Evolutionary conservation across 805 yeast species (phyloP), one percentile per base, ranked within the genome.

Genomic region (Starmera quercuum): DNA sequence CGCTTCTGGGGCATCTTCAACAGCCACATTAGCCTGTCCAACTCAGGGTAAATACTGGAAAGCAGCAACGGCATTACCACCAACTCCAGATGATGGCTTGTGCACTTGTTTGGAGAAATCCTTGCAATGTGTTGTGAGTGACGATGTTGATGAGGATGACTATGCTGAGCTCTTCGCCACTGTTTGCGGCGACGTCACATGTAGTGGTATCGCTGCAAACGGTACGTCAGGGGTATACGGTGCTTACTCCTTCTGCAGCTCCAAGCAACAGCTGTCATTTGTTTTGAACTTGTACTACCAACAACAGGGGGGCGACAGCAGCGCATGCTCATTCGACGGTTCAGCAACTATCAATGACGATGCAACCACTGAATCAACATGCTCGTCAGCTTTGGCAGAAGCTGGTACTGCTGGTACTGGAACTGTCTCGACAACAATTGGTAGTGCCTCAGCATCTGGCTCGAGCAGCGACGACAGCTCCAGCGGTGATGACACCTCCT

Each of bases 341-440:
- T 73, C 84, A 32, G 86, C 84, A 32, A 49, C 78, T 30, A 44
- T 78, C 47, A 53, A 54, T 33, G 46, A 51, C 18, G 61, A 61
- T 37, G 73, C 71, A 25, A 45, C 73, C 29, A 67, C 77, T 25
- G 72, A 68, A 29, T 61, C 73, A 27, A 53, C 70, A 13, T 80
- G 87, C 63, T 47, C 75, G 14, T 64, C 82, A 32, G 63, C 68
- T 45, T 54, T 84, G 44, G 56, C 61, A 16, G 71, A 77, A 45
- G 87, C 88, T 46, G 94, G 94, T 54, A 41, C 70, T 39, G 68
- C 71, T 32, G 95, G 94, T 56, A 54, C 75, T 37, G 85, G 86
- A 36, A 40, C 74, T 20, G 66, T 78, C 37, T 52, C 73, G 29
- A 69, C 61, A 33, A 47, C 56, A 18, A 57, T 42, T 56, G 27